These are phyloP conservation scores for Lactarius vividus DNA, from an alignment of 768 basidiomycete species.

Conservation along the genomic window DNA sequence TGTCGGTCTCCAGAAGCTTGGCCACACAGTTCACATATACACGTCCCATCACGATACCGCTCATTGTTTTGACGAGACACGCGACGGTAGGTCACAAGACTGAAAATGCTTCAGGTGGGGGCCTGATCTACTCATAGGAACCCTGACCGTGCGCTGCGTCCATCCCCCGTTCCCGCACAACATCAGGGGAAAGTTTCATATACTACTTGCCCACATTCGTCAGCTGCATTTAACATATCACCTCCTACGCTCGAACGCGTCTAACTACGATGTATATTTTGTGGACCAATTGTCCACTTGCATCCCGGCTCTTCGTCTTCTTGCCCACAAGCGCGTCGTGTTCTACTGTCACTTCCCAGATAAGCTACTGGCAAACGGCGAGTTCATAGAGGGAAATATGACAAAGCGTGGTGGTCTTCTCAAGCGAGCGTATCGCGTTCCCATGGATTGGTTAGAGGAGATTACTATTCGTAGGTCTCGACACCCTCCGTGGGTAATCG, in stretches of 20 bases:
- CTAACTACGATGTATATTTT: constrained; percentile 79
- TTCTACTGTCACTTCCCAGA: constrained; percentile 99
- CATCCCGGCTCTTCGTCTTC: constrained; percentile 71
- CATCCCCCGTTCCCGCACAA: constrained; percentile 77
- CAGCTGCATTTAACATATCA: constrained; percentile 78
- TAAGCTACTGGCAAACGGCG: constrained; percentile 79
- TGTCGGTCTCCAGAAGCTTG: constrained; percentile 77
- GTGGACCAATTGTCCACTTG: constrained; percentile 95
- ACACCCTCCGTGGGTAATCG: not conserved
- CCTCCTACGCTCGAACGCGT: constrained; percentile 50
- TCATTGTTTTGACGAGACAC: constrained; percentile 93
- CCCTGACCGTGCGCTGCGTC: constrained; percentile 71
- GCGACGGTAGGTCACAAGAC: constrained; percentile 59
- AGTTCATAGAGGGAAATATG: constrained; percentile 53
- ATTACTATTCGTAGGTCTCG: constrained; percentile 70
- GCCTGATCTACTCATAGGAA: constrained; percentile 48
- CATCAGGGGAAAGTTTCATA: constrained; percentile 77
- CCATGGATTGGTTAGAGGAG: constrained; percentile 91
- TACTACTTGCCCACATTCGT: constrained; percentile 83
- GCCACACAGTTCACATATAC: constrained; percentile 85
- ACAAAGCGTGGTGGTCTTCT: constrained; percentile 47
- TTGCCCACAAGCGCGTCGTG: constrained; percentile 75
- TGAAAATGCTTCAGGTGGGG: not conserved
- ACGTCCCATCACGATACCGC: constrained; percentile 88
- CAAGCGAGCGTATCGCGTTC: constrained; percentile 77